phyloP scores from a whole-genome alignment of 805 yeast genomes.

The Kurtzmaniella cleridarum region DNA sequence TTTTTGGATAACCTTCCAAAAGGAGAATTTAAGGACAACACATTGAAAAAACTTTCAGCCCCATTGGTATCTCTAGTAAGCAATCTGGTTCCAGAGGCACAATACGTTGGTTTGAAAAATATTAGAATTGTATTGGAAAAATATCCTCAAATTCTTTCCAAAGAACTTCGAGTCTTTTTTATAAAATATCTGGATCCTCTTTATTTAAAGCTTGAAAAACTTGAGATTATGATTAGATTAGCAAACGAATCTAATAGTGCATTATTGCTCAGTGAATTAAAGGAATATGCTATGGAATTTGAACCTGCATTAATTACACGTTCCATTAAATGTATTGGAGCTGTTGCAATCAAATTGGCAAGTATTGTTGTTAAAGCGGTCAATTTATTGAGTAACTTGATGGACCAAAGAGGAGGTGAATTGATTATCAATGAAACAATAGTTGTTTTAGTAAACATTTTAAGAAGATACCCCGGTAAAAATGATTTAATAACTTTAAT shows the following conservation, averaged over 20 bases:
- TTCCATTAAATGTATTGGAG: slow-evolving; percentile 63
- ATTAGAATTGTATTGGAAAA: slow-evolving; percentile 85
- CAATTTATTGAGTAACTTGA: slow-evolving; percentile 53
- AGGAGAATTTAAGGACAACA: slow-evolving; percentile 33
- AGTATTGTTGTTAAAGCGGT: slow-evolving; percentile 51
- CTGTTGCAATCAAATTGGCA: slow-evolving; percentile 61
- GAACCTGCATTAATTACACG: slow-evolving; percentile 72
- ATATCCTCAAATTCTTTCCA: slow-evolving; percentile 72
- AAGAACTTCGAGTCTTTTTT: slow-evolving; percentile 84
- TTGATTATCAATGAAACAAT: slow-evolving; percentile 57
- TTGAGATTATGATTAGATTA: slow-evolving; percentile 68
- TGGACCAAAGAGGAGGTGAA: slow-evolving; percentile 61
- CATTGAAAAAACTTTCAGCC: slow-evolving; percentile 69
- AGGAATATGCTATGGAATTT: slow-evolving; percentile 80
- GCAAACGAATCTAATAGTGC: slow-evolving; percentile 56
- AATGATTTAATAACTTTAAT: slow-evolving; percentile 45
- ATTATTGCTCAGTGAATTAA: slow-evolving; percentile 60
- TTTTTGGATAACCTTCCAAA: slow-evolving; percentile 50
- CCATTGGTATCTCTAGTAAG: slow-evolving; percentile 85
- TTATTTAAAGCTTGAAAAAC: slow-evolving; percentile 69
- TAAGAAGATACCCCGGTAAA: slow-evolving; percentile 59
- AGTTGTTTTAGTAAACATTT: slow-evolving; percentile 55
- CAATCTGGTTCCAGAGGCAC: slow-evolving; percentile 84
- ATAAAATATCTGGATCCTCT: slow-evolving; percentile 83
- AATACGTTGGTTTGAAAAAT: slow-evolving; percentile 87